A percentile compares a stretch with the other conserved stretches of the same genome.
Conservation (phyloP, 1,284 basidiomycete species). For the Cryptococcus amylolentus region DNA sequence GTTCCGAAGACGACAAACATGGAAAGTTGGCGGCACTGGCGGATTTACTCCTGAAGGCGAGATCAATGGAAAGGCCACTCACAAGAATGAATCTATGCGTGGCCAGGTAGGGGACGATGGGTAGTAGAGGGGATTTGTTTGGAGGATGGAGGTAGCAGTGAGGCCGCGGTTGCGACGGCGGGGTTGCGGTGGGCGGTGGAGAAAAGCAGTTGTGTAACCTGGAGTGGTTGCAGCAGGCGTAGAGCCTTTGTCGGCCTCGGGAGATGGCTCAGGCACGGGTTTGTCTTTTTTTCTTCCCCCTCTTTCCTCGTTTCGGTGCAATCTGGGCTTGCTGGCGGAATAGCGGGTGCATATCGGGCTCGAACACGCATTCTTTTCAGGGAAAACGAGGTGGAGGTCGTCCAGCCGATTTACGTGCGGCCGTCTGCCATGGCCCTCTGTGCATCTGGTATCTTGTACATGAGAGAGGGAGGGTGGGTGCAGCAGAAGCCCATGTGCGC, state of each 20-base stretch:
- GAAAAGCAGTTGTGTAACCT: too few species aligned
- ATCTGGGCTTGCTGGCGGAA: too few species aligned
- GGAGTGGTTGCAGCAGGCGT: background rate
- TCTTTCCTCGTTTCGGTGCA: background rate
- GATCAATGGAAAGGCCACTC: too few species aligned
- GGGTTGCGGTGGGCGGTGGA: too few species aligned
- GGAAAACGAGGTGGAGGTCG: constrained; percentile 1
- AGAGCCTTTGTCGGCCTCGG: background rate
- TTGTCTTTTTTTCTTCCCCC: background rate
- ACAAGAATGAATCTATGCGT: too few species aligned
- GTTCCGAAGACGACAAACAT: too few species aligned
- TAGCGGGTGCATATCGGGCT: background rate
- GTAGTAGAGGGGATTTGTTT: too few species aligned
- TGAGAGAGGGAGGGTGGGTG: background rate
- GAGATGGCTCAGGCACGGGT: background rate
- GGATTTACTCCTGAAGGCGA: too few species aligned
- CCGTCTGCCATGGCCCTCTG: background rate
- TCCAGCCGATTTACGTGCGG: background rate
- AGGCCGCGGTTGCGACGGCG: too few species aligned
- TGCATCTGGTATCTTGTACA: background rate
- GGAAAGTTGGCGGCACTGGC: too few species aligned
- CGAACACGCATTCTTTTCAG: background rate
- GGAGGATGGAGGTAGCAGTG: too few species aligned
- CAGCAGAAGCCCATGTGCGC: background rate
- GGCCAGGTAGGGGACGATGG: too few species aligned